Percentiles rank a stretch among this genome's conserved stretches.
These are phyloP conservation scores for Botrytis fragariae DNA, from an alignment of 2,329 filamentous ascomycete species.

Conservation along the genomic window DNA sequence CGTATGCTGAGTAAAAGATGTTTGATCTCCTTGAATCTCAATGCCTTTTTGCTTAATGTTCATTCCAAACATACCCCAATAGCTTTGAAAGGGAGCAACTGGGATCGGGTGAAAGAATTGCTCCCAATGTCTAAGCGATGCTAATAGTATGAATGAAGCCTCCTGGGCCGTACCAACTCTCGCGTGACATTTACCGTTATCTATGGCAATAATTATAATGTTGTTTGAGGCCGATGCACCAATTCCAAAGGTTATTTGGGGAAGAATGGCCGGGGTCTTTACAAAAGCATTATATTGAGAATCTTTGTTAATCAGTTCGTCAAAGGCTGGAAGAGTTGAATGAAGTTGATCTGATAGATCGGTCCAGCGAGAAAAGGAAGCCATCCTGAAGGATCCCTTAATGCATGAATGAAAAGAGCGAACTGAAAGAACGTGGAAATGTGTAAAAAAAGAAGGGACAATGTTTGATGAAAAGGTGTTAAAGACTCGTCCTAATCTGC, in stretches of 20 bases:
- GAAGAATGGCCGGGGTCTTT: neutral
- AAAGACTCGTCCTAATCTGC: neutral
- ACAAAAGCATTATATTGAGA: neutral
- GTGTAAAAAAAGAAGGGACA: too few relatives aligned
- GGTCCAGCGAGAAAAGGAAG: neutral
- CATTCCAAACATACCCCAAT: slow-evolving; percentile 41
- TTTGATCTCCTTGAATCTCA: slow-evolving; percentile 46
- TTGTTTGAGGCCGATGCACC: neutral
- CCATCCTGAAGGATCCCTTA: neutral
- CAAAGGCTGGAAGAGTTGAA: neutral
- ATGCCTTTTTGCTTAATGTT: slow-evolving; percentile 50
- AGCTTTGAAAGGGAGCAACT: slow-evolving; percentile 24
- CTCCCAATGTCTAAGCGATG: slow-evolving; percentile 23
- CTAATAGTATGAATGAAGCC: neutral
- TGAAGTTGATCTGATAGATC: neutral
- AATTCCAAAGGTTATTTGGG: neutral
- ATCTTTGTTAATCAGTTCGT: neutral
- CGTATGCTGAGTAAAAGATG: slow-evolving; percentile 41
- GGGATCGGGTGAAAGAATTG: slow-evolving; percentile 25
- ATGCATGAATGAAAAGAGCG: neutral
- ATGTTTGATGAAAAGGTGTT: neutral
- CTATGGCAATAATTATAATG: neutral
- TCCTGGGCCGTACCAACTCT: neutral
- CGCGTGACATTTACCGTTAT: neutral
- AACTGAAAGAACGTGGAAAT: neutral